Evolutionary conservation across 2,329 filamentous ascomycete species (phyloP).

Genomic region (Talaromyces piceae): DNA sequence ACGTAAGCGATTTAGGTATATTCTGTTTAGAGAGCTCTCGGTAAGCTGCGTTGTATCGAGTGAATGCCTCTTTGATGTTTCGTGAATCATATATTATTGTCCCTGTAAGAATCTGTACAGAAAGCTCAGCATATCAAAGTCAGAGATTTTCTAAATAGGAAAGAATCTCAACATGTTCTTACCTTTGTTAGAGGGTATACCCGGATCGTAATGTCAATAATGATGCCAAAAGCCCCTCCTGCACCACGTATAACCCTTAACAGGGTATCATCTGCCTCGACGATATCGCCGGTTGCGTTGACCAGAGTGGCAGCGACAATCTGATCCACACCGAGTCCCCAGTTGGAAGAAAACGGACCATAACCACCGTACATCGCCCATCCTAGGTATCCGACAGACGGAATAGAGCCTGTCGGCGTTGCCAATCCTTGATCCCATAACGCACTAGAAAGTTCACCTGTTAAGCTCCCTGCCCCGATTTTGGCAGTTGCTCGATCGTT

Average conservation of each 20-base stretch:
- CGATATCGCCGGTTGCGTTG: slow-evolving; percentile 28
- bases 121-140: too few species aligned
- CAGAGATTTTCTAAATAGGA: too few species aligned
- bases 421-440: slow-evolving; percentile 24
- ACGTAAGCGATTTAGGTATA: slow-evolving; percentile 14
- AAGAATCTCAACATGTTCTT: too few species aligned
- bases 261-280: slow-evolving; percentile 31
- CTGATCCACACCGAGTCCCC: slow-evolving; percentile 34
- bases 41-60: slow-evolving; percentile 17
- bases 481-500: slow-evolving; percentile 21
- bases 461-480: slow-evolving; percentile 32
- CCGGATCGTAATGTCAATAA: slow-evolving; percentile 36
- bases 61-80: slow-evolving; percentile 20
- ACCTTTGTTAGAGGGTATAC: slow-evolving; percentile 21
- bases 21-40: slow-evolving; percentile 9
- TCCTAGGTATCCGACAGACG: slow-evolving; percentile 29
- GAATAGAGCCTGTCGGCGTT: slow-evolving; percentile 17
- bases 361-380: slow-evolving; percentile 36
- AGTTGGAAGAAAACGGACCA: slow-evolving; percentile 22
- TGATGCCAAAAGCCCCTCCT: slow-evolving; percentile 34
- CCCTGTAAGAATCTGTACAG: slow-evolving; percentile 17
- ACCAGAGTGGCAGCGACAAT: slow-evolving; percentile 35
- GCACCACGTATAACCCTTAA: slow-evolving; percentile 35
- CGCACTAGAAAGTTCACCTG: slow-evolving; percentile 19
- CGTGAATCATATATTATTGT: slow-evolving; percentile 26